A percentile compares a stretch with the other conserved stretches of the same genome.
Evolutionary conservation across 371 early-diverging fungal genomes (phyloP).

Genomic region (Umbelopsis sp.): DNA sequence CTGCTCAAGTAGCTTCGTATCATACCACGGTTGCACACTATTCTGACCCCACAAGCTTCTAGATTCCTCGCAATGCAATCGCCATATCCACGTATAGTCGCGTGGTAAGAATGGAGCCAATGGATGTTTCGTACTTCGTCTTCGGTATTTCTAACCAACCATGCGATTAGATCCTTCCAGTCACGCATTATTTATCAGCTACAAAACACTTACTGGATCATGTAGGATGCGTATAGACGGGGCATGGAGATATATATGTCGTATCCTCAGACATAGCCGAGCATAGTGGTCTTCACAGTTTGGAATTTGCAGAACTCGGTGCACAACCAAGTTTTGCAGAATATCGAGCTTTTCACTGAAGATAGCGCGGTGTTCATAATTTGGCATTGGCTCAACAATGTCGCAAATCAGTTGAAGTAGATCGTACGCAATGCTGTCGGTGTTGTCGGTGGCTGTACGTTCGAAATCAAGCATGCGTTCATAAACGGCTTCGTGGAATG

Average conservation of each 20-base stretch:
- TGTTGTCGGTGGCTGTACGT: not conserved
- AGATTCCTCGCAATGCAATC: conserved; percentile 37
- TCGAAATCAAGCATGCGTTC: not conserved
- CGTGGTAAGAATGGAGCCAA: conserved; percentile 55
- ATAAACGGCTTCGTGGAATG: conserved; percentile 1
- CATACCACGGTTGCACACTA: not conserved
- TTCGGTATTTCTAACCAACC: conserved; percentile 45
- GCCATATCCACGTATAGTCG: conserved; percentile 48
- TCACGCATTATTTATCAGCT: not conserved
- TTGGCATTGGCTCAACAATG: conserved; percentile 30
- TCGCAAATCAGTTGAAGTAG: conserved; percentile 37
- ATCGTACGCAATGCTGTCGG: conserved; percentile 26
- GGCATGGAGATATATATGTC: conserved; percentile 44
- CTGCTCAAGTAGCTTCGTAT: not conserved
- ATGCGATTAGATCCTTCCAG: not conserved
- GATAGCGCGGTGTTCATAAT: conserved; percentile 36
- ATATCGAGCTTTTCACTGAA: conserved; percentile 42
- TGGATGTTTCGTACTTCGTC: conserved; percentile 53
- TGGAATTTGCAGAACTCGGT: conserved; percentile 34
- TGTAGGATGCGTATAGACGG: conserved; percentile 48
- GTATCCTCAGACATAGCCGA: conserved; percentile 38
- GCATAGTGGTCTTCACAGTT: conserved; percentile 39
- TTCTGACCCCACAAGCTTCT: conserved; percentile 5
- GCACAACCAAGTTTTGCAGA: conserved; percentile 38
- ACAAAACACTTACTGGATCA: conserved; percentile 42